Base-by-base conservation (phyloP, 2,329 filamentous ascomycete species). In the Ophiostoma australiae region DNA sequence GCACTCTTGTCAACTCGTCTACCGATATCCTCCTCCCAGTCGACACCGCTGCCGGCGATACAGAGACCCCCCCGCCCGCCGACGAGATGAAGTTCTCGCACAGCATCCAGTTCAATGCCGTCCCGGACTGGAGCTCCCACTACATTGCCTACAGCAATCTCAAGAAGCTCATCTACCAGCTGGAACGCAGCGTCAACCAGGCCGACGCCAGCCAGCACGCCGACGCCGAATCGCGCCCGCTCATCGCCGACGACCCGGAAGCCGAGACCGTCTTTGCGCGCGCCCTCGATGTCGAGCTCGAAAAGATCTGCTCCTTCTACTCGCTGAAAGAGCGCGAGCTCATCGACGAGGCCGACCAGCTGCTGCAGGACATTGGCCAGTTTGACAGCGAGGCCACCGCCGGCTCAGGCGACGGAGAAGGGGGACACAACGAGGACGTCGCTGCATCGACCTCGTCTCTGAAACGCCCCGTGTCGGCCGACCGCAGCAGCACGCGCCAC, bases 121-220 rank as follows among this genome's bases (percentile, higher is more conserved):
- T 99, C 76, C 95, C 95, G n/a, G 95, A 99, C 82, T 99, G 95
- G 95, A 97, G 93, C 84, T 94, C 90, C 77, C 89, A 98, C 81
- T 99, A 99, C 81, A 96, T 99, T 78, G 92, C 94, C 73, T 99
- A 99, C 82, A 97, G 94, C 83, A 98, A 97, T 78, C 87, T 99
- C 76, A 99, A 99, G 85, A 99, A 99, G 84, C 87, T 97, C 72
- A 98, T 99, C 77, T 99, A 98, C 81, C 89, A 91, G 73, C 91
- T 99, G 74, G 95, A 99, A 83, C 97, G 96, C 80, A 87, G 90
- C 70, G 83, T 90, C 70, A 87, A 95, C 79, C 89, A 75, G 68
- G 61, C 69, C 13, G 63, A 69, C 2, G 93, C 97, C 81, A 63
- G 90, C 70, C 82, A 85, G 35, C 81, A 83, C 27, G 79, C 80